These are phyloP conservation scores for Heterobasidion parviporum DNA, from an alignment of 1,284 basidiomycete species.

Conservation along the genomic window DNA sequence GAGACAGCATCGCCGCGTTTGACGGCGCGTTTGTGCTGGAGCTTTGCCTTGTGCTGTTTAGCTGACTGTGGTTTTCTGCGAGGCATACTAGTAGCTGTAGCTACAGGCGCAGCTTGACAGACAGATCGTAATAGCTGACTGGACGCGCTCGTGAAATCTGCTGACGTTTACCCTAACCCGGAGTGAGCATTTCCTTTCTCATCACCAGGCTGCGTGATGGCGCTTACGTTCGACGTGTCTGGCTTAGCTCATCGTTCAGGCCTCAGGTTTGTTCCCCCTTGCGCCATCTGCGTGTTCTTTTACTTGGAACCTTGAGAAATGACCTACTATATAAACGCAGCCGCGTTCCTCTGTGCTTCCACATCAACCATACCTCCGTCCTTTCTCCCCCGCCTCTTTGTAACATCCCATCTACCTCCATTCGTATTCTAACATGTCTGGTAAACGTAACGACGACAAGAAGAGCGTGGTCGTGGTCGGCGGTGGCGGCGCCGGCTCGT, in stretches of 20 bases:
- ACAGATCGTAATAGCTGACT: conserved; percentile 54
- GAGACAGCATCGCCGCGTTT: conserved; percentile 67
- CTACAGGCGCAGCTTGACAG: conserved; percentile 59
- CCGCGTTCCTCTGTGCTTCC: conserved; percentile 7
- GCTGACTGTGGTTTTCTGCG: conserved; percentile 53
- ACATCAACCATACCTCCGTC: conserved; percentile 18
- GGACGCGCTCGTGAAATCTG: background rate
- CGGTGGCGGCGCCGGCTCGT: conserved; percentile 24
- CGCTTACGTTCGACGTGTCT: background rate
- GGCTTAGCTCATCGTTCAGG: background rate
- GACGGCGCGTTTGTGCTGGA: conserved; percentile 67
- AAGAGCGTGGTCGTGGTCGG: conserved; percentile 17
- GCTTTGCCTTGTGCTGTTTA: conserved; percentile 64
- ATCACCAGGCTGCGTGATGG: background rate
- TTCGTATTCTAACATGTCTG: background rate
- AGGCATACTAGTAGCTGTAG: conserved; percentile 43
- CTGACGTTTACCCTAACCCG: background rate
- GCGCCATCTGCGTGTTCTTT: background rate
- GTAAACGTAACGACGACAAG: background rate
- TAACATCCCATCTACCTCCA: background rate
- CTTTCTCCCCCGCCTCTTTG: background rate
- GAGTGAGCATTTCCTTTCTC: background rate
- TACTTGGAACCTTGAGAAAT: background rate
- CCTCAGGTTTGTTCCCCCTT: background rate
- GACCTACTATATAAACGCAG: background rate